A percentile compares a stretch with the other conserved stretches of the same genome.
These are phyloP conservation scores for Neopestalotiopsis rosae DNA, from an alignment of 2,329 filamentous ascomycete genomes.

Conservation along the genomic window DNA sequence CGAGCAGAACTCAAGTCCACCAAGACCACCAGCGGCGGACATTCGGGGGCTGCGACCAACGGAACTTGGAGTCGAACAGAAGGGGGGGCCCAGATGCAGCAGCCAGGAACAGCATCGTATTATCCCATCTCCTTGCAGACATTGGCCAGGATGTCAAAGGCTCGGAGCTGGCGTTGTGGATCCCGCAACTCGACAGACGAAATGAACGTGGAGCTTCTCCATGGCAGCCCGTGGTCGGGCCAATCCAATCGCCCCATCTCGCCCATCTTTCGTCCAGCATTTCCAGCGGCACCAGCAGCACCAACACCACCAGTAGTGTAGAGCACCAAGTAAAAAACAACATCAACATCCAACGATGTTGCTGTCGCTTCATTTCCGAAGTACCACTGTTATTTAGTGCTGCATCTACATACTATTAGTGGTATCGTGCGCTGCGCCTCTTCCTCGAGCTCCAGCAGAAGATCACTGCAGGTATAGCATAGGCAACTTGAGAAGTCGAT, in stretches of 20 bases:
- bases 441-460: not conserved
- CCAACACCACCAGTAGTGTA: too few relatives aligned
- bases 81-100: conserved; percentile 1
- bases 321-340: not conserved
- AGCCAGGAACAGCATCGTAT: not conserved
- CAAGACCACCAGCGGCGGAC: not conserved
- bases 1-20: not conserved
- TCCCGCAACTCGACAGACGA: conserved; percentile 18
- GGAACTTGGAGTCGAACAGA: not conserved
- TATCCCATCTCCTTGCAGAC: not conserved
- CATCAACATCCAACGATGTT: not conserved
- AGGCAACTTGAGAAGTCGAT: not conserved
- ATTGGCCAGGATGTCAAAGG: not conserved
- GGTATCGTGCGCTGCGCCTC: conserved; percentile 11
- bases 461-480: not conserved
- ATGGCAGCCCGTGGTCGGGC: not conserved
- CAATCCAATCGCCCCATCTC: not conserved
- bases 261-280: not conserved
- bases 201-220: conserved; percentile 17
- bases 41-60: not conserved
- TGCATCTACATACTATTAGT: conserved; percentile 10
- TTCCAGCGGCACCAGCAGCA: too few relatives aligned
- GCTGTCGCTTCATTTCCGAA: conserved; percentile 17
- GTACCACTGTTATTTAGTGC: conserved; percentile 20
- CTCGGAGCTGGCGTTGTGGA: not conserved